phyloP scores from a whole-genome alignment of 345 rosid genomes.

The Acer saccharum region DNA sequence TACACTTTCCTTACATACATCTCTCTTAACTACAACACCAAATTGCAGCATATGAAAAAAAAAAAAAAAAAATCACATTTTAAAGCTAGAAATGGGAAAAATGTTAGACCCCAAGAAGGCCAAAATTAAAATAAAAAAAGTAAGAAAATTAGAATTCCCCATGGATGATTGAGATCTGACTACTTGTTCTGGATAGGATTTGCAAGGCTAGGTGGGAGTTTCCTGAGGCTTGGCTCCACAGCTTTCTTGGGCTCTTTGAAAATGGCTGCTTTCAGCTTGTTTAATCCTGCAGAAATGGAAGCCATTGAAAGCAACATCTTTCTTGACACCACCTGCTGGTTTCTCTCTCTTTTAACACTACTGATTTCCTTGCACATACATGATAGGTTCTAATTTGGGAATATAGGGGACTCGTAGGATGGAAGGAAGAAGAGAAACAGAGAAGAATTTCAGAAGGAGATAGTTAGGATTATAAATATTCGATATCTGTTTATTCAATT shows the following conservation, averaged over 20 bases:
- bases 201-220: conserved; percentile 49
- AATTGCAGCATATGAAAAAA: not conserved
- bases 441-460: too few species aligned
- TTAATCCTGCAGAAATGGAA: conserved; percentile 12
- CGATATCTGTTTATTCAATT: too few species aligned
- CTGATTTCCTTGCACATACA: conserved; percentile 20
- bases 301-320: conserved; percentile 27
- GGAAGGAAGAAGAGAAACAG: too few species aligned
- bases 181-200: conserved; percentile 62
- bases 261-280: conserved; percentile 15
- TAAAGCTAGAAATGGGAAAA: not conserved
- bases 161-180: too few species aligned
- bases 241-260: conserved; percentile 46
- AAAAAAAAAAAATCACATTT: not conserved
- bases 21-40: not conserved
- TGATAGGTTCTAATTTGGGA: too few species aligned
- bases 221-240: conserved; percentile 56
- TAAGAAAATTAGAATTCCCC: not conserved
- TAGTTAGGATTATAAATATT: too few species aligned
- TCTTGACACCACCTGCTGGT: conserved; percentile 12
- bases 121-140: not conserved
- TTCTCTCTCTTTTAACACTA: not conserved
- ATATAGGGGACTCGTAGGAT: too few species aligned
- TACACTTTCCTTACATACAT: conserved; percentile 7
- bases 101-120: not conserved